Conservation (phyloP, 768 basidiomycete genomes). For the Mycena galericulata region DNA sequence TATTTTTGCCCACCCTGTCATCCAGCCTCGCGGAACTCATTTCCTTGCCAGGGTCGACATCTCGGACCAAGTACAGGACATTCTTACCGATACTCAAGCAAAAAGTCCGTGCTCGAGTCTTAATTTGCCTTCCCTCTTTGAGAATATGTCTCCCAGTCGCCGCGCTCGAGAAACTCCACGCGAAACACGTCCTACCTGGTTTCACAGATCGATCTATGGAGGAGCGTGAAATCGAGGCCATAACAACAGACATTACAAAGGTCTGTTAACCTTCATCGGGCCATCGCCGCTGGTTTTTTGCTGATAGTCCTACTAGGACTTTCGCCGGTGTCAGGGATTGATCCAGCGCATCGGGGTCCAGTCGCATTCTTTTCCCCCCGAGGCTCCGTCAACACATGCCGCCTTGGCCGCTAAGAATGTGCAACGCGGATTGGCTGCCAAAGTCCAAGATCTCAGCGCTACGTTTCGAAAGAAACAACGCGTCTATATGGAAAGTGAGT, state of each 20-base stretch:
- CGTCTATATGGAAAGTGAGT: slow-evolving; percentile 97
- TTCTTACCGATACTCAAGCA: slow-evolving; percentile 72
- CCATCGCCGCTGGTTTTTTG: slow-evolving; percentile 45
- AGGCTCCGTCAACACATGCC: slow-evolving; percentile 59
- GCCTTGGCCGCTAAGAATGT: slow-evolving; percentile 89
- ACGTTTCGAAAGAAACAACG: slow-evolving; percentile 97
- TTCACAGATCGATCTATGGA: slow-evolving; percentile 95
- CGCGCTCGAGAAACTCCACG: slow-evolving; percentile 94
- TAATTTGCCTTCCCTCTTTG: slow-evolving; percentile 34
- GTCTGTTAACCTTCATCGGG: slow-evolving; percentile 65
- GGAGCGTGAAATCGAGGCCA: slow-evolving; percentile 91
- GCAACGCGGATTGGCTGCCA: slow-evolving; percentile 95
- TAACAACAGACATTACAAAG: slow-evolving; percentile 90
- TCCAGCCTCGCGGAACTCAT: slow-evolving; percentile 36
- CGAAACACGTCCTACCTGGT: slow-evolving; percentile 95
- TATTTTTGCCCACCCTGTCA: slow-evolving; percentile 37
- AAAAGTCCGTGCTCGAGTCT: slow-evolving; percentile 73
- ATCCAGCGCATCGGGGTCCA: slow-evolving; percentile 81
- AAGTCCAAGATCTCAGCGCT: slow-evolving; percentile 92
- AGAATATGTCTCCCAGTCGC: slow-evolving; percentile 64
- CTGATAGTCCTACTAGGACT: slow-evolving; percentile 61
- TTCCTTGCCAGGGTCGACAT: slow-evolving; percentile 82
- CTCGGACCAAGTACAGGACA: slow-evolving; percentile 88
- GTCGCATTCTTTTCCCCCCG: slow-evolving; percentile 74
- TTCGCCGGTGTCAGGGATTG: slow-evolving; percentile 70